phyloP scores from a whole-genome alignment of 1,284 basidiomycete genomes.

The Pseudozyma pruni region DNA sequence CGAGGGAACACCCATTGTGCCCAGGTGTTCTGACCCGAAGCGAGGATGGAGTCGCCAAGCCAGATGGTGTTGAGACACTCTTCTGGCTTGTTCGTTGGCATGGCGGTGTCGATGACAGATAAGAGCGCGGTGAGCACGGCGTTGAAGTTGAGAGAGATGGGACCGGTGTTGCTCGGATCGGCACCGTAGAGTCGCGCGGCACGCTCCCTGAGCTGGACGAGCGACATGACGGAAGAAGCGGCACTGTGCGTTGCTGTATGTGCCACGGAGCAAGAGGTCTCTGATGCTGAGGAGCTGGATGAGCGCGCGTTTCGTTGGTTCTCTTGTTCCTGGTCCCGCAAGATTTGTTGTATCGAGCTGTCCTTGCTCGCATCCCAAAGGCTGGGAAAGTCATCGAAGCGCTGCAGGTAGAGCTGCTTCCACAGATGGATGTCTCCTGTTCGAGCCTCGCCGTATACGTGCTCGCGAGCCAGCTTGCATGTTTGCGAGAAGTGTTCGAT shows the following conservation, averaged over 20 bases:
- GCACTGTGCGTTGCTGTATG: not conserved
- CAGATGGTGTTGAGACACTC: slow-evolving; percentile 26
- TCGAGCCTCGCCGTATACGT: slow-evolving; percentile 23
- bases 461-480: slow-evolving; percentile 37
- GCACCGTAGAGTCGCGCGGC: slow-evolving; percentile 23
- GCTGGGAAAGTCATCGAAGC: slow-evolving; percentile 23
- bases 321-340: not conserved
- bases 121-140: slow-evolving; percentile 36
- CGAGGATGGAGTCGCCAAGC: slow-evolving; percentile 28
- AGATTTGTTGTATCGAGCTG: not conserved
- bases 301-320: not conserved
- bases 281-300: slow-evolving; percentile 9
- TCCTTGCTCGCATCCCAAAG: slow-evolving; percentile 14
- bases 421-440: slow-evolving; percentile 35
- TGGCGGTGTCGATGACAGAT: slow-evolving; percentile 35
- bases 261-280: not conserved
- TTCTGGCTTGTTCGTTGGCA: slow-evolving; percentile 1
- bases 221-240: slow-evolving; percentile 25
- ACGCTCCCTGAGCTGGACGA: slow-evolving; percentile 42
- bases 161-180: slow-evolving; percentile 13
- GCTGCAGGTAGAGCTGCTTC: slow-evolving; percentile 38
- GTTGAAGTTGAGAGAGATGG: slow-evolving; percentile 31
- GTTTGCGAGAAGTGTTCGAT: slow-evolving; percentile 47
- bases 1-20: slow-evolving; percentile 44
- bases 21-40: slow-evolving; percentile 33